These are phyloP conservation scores for Diplodia intermedia DNA, from an alignment of 2,329 filamentous ascomycete species.

Conservation along the genomic window DNA sequence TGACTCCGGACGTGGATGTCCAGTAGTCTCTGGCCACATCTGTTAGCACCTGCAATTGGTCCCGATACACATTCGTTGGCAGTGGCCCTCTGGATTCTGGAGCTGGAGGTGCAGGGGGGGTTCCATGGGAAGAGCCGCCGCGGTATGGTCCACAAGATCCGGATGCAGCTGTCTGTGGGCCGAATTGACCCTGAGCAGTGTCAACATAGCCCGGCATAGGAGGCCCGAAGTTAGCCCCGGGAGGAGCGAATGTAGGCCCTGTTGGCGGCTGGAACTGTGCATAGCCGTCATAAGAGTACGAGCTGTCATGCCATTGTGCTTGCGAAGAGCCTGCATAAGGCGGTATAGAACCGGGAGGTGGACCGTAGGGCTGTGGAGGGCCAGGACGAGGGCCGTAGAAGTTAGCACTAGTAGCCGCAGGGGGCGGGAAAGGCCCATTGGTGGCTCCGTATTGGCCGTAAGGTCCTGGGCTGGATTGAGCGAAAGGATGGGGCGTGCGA, in stretches of 20 bases:
- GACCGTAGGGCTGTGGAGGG: conserved; percentile 7
- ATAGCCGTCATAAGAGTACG: conserved; percentile 22
- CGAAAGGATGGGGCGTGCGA: conserved; percentile 38
- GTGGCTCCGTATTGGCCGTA: conserved; percentile 44
- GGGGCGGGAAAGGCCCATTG: conserved; percentile 48
- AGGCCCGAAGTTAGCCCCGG: conserved; percentile 15
- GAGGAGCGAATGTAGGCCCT: conserved; percentile 15
- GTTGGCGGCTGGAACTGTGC: conserved; percentile 6
- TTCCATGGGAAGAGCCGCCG: conserved; percentile 20
- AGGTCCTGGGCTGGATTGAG: conserved; percentile 48
- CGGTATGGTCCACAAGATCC: conserved; percentile 21
- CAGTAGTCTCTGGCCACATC: conserved; percentile 67
- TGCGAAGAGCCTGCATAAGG: conserved; percentile 22
- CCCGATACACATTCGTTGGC: conserved; percentile 43
- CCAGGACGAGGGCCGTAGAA: conserved; percentile 18
- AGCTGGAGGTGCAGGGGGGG: conserved; percentile 2
- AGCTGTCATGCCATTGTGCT: conserved; percentile 23
- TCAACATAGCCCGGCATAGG: conserved; percentile 34
- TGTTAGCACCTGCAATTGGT: conserved; percentile 52
- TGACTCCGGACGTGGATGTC: conserved; percentile 65
- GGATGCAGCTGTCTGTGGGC: conserved; percentile 30
- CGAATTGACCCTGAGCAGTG: conserved; percentile 33
- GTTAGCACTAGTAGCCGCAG: conserved; percentile 39
- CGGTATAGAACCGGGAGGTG: conserved; percentile 18
- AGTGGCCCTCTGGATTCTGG: conserved; percentile 12